These are phyloP conservation scores for Beauveria sp. DNA, from an alignment of 2,329 filamentous ascomycete genomes.

Conservation along the genomic window DNA sequence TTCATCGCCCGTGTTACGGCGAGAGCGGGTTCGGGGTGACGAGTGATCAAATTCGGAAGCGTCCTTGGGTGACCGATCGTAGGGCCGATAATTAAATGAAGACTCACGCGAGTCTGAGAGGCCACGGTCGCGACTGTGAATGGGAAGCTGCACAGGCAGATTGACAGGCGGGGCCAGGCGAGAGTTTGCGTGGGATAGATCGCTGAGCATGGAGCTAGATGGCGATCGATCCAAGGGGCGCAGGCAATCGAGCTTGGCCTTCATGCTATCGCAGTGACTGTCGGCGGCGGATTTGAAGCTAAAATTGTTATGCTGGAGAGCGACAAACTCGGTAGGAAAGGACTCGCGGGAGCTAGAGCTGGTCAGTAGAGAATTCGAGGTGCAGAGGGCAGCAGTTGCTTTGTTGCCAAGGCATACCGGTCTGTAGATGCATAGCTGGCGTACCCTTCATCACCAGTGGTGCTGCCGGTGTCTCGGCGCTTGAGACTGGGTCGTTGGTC, in stretches of 20 bases:
- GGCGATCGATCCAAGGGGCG: conserved; percentile 39
- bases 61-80: conserved; percentile 37
- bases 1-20: conserved; percentile 47
- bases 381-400: conserved; percentile 12
- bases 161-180: conserved; percentile 27
- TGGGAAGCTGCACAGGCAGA: conserved; percentile 39
- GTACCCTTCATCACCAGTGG: conserved; percentile 34
- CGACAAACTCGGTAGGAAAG: conserved; percentile 31
- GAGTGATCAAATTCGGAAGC: conserved; percentile 40
- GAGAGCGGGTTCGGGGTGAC: conserved; percentile 36
- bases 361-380: conserved; percentile 9
- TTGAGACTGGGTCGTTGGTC: conserved; percentile 28
- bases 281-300: conserved; percentile 39
- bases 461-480: conserved; percentile 23
- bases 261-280: conserved; percentile 41
- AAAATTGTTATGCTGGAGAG: conserved; percentile 42
- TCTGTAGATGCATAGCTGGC: conserved; percentile 34
- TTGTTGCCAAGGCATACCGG: conserved; percentile 21
- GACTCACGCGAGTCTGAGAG: conserved; percentile 42
- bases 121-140: conserved; percentile 24
- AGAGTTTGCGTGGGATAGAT: conserved; percentile 31
- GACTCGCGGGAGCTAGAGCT: conserved; percentile 33
- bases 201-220: conserved; percentile 34
- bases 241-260: conserved; percentile 47
- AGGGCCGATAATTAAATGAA: conserved; percentile 35